These are phyloP conservation scores for Globisporangium cederbergense DNA, from an alignment of 352 stramenopile genomes.

Conservation along the genomic window DNA sequence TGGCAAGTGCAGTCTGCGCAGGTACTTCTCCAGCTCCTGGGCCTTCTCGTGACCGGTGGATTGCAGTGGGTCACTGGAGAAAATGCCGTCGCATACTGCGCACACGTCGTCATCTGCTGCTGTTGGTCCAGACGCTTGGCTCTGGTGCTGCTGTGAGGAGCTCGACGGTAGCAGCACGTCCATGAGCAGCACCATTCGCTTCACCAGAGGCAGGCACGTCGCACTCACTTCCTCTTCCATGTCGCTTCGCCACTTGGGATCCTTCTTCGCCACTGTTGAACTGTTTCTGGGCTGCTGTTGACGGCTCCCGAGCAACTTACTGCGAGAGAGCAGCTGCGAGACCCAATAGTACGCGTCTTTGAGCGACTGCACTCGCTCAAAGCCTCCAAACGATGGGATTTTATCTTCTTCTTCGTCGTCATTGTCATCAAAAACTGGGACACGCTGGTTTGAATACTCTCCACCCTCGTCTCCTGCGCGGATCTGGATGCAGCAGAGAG, in stretches of 20 bases:
- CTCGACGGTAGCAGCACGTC: conserved; percentile 43
- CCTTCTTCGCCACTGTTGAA: too few relatives aligned
- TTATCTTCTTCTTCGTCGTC: not conserved
- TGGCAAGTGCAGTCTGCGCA: conserved; percentile 63
- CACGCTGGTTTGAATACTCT: not conserved
- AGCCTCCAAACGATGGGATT: conserved; percentile 22
- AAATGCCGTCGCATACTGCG: conserved; percentile 67
- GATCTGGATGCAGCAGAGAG: conserved; percentile 38
- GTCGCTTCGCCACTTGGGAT: conserved; percentile 2
- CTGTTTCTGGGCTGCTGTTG: not conserved
- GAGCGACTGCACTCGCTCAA: conserved; percentile 55
- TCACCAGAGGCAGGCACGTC: conserved; percentile 50
- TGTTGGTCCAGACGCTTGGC: not conserved
- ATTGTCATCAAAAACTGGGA: not conserved
- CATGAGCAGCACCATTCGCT: conserved; percentile 60
- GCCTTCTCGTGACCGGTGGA: not conserved
- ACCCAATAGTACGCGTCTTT: conserved; percentile 53
- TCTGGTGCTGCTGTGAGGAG: not conserved
- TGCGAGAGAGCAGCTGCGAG: conserved; percentile 40
- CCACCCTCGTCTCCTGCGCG: conserved; percentile 1
- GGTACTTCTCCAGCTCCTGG: conserved; percentile 33
- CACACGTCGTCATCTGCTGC: conserved; percentile 24
- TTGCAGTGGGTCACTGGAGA: conserved; percentile 15
- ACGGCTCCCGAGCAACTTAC: conserved; percentile 23
- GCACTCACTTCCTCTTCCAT: conserved; percentile 44